phyloP scores from a whole-genome alignment of 169 alveolate genomes.

The Babesia sp. region DNA sequence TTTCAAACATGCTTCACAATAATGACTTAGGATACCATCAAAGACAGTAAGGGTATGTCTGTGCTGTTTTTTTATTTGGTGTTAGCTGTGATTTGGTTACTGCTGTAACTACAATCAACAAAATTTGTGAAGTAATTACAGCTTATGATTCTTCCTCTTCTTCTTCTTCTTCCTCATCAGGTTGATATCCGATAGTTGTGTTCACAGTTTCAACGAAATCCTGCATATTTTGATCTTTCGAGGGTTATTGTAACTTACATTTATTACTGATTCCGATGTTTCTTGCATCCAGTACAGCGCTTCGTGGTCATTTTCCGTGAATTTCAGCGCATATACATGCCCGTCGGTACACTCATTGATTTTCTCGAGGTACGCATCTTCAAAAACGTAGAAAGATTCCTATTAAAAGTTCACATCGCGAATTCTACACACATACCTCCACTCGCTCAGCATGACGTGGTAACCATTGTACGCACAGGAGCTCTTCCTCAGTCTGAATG shows the following conservation, averaged over 20 bases:
- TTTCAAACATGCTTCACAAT: neutral
- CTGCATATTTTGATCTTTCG: neutral
- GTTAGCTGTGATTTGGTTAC: neutral
- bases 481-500: constrained; percentile 34
- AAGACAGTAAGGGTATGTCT: neutral
- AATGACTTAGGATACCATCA: neutral
- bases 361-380: constrained; percentile 66
- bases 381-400: constrained; percentile 65
- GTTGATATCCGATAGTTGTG: constrained; percentile 10
- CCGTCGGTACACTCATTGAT: constrained; percentile 57
- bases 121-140: neutral
- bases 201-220: constrained; percentile 13
- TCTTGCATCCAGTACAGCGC: constrained; percentile 75
- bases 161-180: neutral
- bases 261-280: constrained; percentile 32
- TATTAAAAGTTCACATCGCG: neutral
- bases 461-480: constrained; percentile 52
- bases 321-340: constrained; percentile 62
- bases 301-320: constrained; percentile 57
- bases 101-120: neutral
- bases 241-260: constrained; percentile 14
- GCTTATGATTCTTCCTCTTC: neutral
- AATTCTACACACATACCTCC: neutral
- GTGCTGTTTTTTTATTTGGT: neutral
- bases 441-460: constrained; percentile 17